Conservation (phyloP, 768 basidiomycete genomes). For the Tremella mesenterica region DNA sequence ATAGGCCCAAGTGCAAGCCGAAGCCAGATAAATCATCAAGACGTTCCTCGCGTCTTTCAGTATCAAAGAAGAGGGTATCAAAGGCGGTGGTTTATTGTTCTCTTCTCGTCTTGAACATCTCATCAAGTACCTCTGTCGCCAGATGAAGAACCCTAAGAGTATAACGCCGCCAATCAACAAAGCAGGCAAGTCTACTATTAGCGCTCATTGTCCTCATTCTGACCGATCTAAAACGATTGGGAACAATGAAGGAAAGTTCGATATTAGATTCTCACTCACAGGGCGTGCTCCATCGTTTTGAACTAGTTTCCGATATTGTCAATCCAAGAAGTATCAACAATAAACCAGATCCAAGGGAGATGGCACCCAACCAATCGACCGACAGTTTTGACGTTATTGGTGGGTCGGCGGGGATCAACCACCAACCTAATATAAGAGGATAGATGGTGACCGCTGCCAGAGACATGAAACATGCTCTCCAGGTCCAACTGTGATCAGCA, state of each 20-base stretch:
- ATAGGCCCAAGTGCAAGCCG: neutral
- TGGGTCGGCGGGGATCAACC: constrained; percentile 1
- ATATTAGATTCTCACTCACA: no score
- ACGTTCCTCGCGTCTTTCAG: neutral
- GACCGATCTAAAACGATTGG: no score
- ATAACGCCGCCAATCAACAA: neutral
- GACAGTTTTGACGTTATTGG: neutral
- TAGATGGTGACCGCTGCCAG: neutral
- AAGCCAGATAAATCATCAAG: constrained; percentile 6
- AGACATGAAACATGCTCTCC: constrained; percentile 4
- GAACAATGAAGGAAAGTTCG: no score
- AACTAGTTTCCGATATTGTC: constrained; percentile 3
- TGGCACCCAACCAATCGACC: constrained; percentile 11
- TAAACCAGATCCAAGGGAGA: neutral
- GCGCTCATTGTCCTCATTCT: neutral
- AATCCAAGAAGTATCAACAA: constrained; percentile 6
- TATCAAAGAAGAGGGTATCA: neutral
- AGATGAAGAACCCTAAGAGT: constrained; percentile 3
- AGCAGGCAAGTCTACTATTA: constrained; percentile 6
- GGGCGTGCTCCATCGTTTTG: constrained; percentile 2
- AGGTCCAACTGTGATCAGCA: constrained; percentile 8
- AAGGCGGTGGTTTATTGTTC: constrained; percentile 2
- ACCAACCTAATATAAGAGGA: constrained; percentile 3
- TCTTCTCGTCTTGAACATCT: neutral
- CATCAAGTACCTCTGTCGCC: neutral